Conservation (phyloP, 768 basidiomycete species). For the Russula foetens region DNA sequence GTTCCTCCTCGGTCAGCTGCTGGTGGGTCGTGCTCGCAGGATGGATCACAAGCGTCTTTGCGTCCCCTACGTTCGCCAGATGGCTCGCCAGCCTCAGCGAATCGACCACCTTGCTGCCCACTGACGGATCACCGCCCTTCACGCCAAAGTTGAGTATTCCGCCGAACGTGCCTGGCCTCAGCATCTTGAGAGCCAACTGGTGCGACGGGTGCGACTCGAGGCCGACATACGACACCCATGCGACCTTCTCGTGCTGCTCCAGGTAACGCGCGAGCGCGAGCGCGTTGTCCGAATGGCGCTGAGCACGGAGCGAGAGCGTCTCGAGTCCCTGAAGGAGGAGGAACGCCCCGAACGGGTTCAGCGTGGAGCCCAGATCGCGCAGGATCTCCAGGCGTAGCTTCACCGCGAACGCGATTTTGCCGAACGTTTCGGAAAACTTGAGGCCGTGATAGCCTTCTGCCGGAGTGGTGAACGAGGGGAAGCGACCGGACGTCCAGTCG, state of each 20-base stretch:
- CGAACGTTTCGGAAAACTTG: conserved; percentile 60
- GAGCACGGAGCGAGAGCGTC: conserved; percentile 61
- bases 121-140: conserved; percentile 40
- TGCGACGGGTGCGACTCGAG: conserved; percentile 55
- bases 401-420: conserved; percentile 52
- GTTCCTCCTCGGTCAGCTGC: conserved; percentile 56
- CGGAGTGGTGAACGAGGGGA: conserved; percentile 68
- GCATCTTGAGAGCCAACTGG: conserved; percentile 44
- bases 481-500: conserved; percentile 65
- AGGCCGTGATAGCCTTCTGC: conserved; percentile 68
- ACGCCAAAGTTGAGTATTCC: conserved; percentile 76
- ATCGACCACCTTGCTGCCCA: conserved; percentile 59
- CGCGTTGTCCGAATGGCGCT: conserved; percentile 66
- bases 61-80: conserved; percentile 68
- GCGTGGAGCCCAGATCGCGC: conserved; percentile 55
- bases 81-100: conserved; percentile 63
- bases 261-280: conserved; percentile 59
- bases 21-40: conserved; percentile 73
- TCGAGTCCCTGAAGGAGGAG: conserved; percentile 70
- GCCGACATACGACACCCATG: conserved; percentile 78
- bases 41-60: conserved; percentile 77
- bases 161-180: conserved; percentile 52
- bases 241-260: conserved; percentile 52
- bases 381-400: conserved; percentile 58
- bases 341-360: conserved; percentile 71